A percentile compares a stretch with the other conserved stretches of the same genome.
These are phyloP conservation scores for Fusarium pseudograminearum DNA, from an alignment of 2,329 filamentous ascomycete genomes.

Conservation along the genomic window DNA sequence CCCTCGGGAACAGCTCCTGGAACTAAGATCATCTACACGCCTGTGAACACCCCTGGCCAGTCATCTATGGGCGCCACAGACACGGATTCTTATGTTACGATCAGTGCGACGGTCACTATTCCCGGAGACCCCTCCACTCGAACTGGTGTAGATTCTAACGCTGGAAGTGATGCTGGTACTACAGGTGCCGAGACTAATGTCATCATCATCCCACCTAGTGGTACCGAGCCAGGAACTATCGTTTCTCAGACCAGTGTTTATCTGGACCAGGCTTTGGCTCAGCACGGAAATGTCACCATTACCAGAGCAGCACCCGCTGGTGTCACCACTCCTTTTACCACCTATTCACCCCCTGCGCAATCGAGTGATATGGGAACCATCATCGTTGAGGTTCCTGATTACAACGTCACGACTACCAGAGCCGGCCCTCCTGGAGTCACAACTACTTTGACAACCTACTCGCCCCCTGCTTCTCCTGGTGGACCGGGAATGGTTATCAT, in stretches of 20 bases:
- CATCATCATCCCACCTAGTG: constrained; percentile 38
- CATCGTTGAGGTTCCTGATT: constrained; percentile 31
- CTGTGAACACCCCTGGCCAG: constrained; percentile 8
- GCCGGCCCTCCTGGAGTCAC: constrained; percentile 25
- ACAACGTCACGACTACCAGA: constrained; percentile 34
- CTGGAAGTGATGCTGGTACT: constrained; percentile 8
- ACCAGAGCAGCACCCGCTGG: constrained; percentile 26
- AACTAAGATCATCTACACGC: constrained; percentile 34
- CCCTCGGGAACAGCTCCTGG: constrained; percentile 23
- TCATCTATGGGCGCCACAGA: not conserved
- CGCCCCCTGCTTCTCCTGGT: constrained; percentile 24
- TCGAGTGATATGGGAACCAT: constrained; percentile 31
- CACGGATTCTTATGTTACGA: constrained; percentile 24
- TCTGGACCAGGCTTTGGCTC: constrained; percentile 28
- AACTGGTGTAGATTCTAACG: not conserved
- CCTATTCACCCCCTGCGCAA: constrained; percentile 24
- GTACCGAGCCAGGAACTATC: constrained; percentile 35
- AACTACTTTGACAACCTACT: constrained; percentile 30
- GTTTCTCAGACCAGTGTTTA: constrained; percentile 37
- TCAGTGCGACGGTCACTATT: constrained; percentile 32
- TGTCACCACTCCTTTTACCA: constrained; percentile 26
- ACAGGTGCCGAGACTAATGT: constrained; percentile 35
- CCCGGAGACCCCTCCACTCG: constrained; percentile 33
- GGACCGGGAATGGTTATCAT: constrained; percentile 35
- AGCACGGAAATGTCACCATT: constrained; percentile 34